Evolutionary conservation across 2,329 filamentous ascomycete species (phyloP), one percentile per base, ranked within the genome.

Genomic region (Thielaviopsis musarum): DNA sequence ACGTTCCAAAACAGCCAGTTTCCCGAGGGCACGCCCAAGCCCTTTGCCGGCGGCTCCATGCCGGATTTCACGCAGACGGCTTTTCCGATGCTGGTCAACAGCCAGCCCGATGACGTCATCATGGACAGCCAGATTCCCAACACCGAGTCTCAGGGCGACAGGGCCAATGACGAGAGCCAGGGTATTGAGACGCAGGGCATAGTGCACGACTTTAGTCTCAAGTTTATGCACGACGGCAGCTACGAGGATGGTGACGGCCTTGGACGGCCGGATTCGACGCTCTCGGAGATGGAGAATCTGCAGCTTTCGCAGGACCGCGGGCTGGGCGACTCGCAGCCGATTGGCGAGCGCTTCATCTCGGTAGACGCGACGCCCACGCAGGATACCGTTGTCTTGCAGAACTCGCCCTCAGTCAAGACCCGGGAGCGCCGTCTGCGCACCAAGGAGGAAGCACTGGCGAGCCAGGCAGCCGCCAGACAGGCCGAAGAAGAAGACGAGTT

Each of bases 231-330:
- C 65, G 70, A 78, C 21, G 88, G 86, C 0, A 82, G 88, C 30
- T 74, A 85, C 56, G 76, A 88, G 5, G 85, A 91, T 60, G 30
- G 30, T 7, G 82, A 84, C 0, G 48, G 19, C 34, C 48, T 54
- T 19, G 19, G 19, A 17, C 22, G 22, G 17, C 51, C 52, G 3
- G 51, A 58, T n/a, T 54, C 49, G 5, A 38, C 51, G 15, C 41
- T 60, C 7, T 56, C 54, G 19, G 53, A 59, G 22, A 57, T 61
- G 60, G 55, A 52, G 24, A 55, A 61, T 26, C 22, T 61, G 17
- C 60, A 61, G 52, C 48, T 60, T n/a, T 93, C 88, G 1, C 90
- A 95, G 68, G 91, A 95, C 68, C 77, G 73, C 19, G 90, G 89
- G 0, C 88, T 93, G 64, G 79, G 84, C 49, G 75, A 84, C 59